These are phyloP conservation scores for Collybia sp. DNA, from an alignment of 768 basidiomycete genomes.

Conservation along the genomic window DNA sequence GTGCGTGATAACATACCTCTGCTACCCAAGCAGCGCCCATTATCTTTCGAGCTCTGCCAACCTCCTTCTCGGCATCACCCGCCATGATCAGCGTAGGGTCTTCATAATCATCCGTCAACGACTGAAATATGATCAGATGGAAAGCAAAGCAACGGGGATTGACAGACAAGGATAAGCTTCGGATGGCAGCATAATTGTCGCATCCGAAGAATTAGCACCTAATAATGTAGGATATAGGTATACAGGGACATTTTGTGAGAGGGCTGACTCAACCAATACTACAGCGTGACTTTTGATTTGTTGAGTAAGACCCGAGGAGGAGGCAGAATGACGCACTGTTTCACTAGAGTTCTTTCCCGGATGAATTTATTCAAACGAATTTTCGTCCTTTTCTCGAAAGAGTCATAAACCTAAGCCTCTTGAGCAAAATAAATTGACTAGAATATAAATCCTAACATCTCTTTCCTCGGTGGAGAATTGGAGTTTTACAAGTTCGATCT, in stretches of 20 bases:
- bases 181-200: slow-evolving; percentile 75
- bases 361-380: slow-evolving; percentile 58
- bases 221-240: background rate
- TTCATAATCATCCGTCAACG: slow-evolving; percentile 37
- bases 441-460: slow-evolving; percentile 32
- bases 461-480: slow-evolving; percentile 66
- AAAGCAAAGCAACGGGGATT: background rate
- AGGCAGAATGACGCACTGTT: slow-evolving; percentile 28
- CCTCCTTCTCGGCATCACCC: slow-evolving; percentile 47
- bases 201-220: slow-evolving; percentile 73
- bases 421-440: background rate
- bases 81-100: slow-evolving; percentile 48
- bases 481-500: slow-evolving; percentile 53
- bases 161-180: slow-evolving; percentile 56
- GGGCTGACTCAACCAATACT: slow-evolving; percentile 31
- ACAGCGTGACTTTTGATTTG: slow-evolving; percentile 33
- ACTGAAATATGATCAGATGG: slow-evolving; percentile 16
- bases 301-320: background rate
- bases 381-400: slow-evolving; percentile 49
- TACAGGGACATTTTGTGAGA: no score
- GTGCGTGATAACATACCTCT: slow-evolving; percentile 17
- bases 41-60: slow-evolving; percentile 51
- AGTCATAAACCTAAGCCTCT: slow-evolving; percentile 46
- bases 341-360: slow-evolving; percentile 58
- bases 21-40: slow-evolving; percentile 37